Evolutionary conservation across 768 basidiomycete genomes (phyloP), one percentile per base, ranked within the genome.

Genomic region (Hortiboletus flavorubellus): DNA sequence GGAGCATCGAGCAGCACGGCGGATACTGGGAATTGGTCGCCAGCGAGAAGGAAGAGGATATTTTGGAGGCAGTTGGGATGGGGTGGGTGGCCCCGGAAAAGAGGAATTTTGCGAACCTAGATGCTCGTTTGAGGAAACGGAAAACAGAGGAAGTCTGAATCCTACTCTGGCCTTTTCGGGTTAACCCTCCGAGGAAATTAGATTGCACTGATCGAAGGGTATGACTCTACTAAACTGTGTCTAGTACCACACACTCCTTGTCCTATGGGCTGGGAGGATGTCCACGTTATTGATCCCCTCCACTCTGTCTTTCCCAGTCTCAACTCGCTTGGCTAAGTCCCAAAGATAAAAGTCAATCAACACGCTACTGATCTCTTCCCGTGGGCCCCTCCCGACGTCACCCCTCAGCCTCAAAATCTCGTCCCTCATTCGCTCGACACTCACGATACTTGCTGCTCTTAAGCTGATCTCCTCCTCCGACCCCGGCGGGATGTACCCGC

Each of bases 331-430:
- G 31, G 87, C 89, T 55, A 93, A 67, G 67, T 94, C 92, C 91
- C 92, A 96, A 11, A 94, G 71, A 72, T 89, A 95, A 65, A 97
- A 93, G 66, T 97, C 93, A 48, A 93, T 88, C 56, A 96, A 63
- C 43, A 93, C 92, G 59, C 88, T 91, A 66, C 81, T 87, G 38
- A 91, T 40, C 49, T 68, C 46, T 56, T 63, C 51, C 11, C 33
- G 30, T 21, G 38, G 12, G 15, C 29, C 51, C 15, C 62, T 61
- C 21, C 72, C 73, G 18, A 77, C 47, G n/a, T 61, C 60, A 2
- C 61, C 66, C 30, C 59, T 52, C 34, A 76, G 48, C 16, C 51
- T 49, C 14, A 60, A n/a, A 14, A 92, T 87, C 60, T 82, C 81
- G 38, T 76, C 75, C n/a, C 84, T 72, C 23, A 94, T 77, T 2